Evolutionary conservation across 331 rosid species (phyloP), one percentile per base, ranked within the genome.

Genomic region (Quercus phellos): DNA sequence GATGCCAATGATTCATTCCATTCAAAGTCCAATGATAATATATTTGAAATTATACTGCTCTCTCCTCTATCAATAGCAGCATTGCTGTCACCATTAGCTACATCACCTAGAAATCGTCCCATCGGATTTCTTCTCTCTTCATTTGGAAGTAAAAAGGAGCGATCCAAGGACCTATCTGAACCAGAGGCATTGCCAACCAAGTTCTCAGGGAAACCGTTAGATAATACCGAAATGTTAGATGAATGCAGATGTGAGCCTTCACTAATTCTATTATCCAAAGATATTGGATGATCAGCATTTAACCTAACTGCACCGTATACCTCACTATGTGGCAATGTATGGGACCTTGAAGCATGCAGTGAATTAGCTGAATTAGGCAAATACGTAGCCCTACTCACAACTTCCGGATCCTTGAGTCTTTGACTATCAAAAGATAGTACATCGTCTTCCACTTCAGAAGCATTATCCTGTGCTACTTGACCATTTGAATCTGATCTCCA

Each of bases 31-130:
- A 90, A 78, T 34, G 97, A 90, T 43, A 94, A 85, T 72, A 94
- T 94, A 88, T 94, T 89, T 59, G 97, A 92, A 84, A 94, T 94
- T 84, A 92, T 92, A 84, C 92, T 90, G 79, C 83, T 89, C 84
- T 94, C 98, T 68, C 97, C 97, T 85, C 80, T 92, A 82, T 89
- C 97, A 53, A 83, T 67, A 60, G 77, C 63, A 84, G 80, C 74
- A 74, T 78, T 78, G 38, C 74, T 71, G 42, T 87, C 87, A 81
- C 73, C 68, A 80, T 80, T 79, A 66, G 75, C 85, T n/a, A 81
- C 77, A 58, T 88, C 89, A 79, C 81, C 74, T 19, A 80, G 53
- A 77, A 88, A 74, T 68, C 91, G 76, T 84, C 87, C 86, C 46
- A 60, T 22, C 24, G 80, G 73, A 79, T 81, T 86, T 56, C 85